These are phyloP conservation scores for Crassisporium funariophilum DNA, from an alignment of 768 basidiomycete genomes.

Conservation along the genomic window DNA sequence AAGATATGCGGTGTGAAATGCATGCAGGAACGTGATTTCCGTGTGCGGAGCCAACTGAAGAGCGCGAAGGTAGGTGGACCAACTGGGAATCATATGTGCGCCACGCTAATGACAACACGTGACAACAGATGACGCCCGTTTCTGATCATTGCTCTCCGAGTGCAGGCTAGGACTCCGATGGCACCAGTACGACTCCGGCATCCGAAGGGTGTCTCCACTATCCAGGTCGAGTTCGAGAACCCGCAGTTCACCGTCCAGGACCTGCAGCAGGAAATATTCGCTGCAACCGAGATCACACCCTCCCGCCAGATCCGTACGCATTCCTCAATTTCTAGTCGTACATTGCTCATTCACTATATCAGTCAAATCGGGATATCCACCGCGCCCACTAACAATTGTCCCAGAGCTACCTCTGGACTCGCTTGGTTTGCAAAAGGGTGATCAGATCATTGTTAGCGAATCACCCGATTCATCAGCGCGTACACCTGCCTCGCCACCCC, in stretches of 20 bases:
- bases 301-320: constrained; percentile 77
- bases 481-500: constrained; percentile 15
- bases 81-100: constrained; percentile 5
- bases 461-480: constrained; percentile 22
- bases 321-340: constrained; percentile 1
- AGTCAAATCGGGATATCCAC: constrained; percentile 90
- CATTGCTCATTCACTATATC: constrained; percentile 2
- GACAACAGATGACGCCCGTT: constrained; percentile 23
- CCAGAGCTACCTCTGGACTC: constrained; percentile 76
- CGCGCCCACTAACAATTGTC: constrained; percentile 66
- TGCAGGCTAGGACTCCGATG: too few species aligned
- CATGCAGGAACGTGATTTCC: too few species aligned
- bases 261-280: constrained; percentile 72
- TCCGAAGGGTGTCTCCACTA: constrained; percentile 79
- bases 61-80: too few species aligned
- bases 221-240: constrained; percentile 64
- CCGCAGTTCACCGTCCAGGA: constrained; percentile 66
- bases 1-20: too few species aligned
- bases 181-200: constrained; percentile 78
- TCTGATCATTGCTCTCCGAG: too few species aligned
- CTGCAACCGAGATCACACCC: constrained; percentile 68
- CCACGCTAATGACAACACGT: constrained; percentile 8
- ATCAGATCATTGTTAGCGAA: constrained; percentile 82
- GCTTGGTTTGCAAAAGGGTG: constrained; percentile 75
- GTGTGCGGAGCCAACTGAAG: too few species aligned